These are phyloP conservation scores for Fistulinella prunicolor DNA, from an alignment of 768 basidiomycete species.

Conservation along the genomic window DNA sequence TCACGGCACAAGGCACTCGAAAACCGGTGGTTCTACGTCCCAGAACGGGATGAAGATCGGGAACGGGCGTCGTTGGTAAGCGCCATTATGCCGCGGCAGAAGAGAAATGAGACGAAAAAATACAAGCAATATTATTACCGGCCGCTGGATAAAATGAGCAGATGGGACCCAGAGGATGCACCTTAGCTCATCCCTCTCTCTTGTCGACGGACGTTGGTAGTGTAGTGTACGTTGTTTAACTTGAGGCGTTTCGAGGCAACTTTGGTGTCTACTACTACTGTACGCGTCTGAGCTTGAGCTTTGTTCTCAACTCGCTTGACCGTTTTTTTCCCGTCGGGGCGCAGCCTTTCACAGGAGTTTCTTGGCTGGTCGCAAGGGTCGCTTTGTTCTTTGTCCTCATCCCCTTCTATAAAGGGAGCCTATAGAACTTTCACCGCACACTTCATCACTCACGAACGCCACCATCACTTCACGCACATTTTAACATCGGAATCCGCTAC, in stretches of 20 bases:
- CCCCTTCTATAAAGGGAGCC: conserved; percentile 20
- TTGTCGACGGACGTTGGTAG: not conserved
- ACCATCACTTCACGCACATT: not conserved
- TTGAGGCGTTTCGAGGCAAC: conserved; percentile 16
- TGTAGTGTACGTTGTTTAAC: conserved; percentile 8
- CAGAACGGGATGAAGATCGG: conserved; percentile 65
- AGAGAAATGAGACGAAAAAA: conserved; percentile 76
- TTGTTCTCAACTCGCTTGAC: conserved; percentile 5
- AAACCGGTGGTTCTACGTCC: conserved; percentile 69
- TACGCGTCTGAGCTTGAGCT: not conserved
- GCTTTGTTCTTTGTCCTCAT: conserved; percentile 15
- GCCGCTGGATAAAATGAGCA: conserved; percentile 66
- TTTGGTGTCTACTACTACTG: conserved; percentile 12
- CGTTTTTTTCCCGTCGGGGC: conserved; percentile 7
- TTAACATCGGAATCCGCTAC: not conserved
- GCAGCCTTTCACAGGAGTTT: conserved; percentile 17
- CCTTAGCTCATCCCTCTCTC: conserved; percentile 16
- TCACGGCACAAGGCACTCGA: conserved; percentile 49
- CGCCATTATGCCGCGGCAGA: conserved; percentile 75
- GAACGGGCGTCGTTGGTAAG: conserved; percentile 66
- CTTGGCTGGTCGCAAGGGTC: conserved; percentile 7
- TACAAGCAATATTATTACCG: conserved; percentile 84
- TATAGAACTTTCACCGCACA: not conserved
- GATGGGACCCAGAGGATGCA: conserved; percentile 73
- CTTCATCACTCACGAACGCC: not conserved